phyloP scores from a whole-genome alignment of 257 asterid species.

The Ocimum tenuiflorum region DNA sequence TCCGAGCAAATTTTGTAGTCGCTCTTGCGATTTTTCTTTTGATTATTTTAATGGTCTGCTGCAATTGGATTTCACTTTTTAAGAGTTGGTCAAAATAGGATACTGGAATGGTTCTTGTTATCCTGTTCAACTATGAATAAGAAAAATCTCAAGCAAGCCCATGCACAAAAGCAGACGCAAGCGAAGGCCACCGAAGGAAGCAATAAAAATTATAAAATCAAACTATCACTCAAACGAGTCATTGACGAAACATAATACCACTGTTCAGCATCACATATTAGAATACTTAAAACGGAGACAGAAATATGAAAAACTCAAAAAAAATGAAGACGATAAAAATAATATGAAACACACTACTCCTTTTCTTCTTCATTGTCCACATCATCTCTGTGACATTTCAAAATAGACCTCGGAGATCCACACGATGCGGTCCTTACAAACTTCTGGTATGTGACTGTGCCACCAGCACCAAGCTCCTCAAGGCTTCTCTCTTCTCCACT shows the following conservation, averaged over 20 bases:
- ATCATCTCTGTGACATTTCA: conserved; percentile 61
- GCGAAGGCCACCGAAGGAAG: too few species aligned
- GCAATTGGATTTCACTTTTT: too few species aligned
- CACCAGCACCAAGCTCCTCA: conserved; percentile 57
- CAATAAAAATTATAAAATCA: neutral
- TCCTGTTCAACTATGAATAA: neutral
- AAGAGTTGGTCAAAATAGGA: neutral
- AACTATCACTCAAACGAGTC: neutral
- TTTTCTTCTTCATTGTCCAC: conserved; percentile 58
- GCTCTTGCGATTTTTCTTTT: too few species aligned
- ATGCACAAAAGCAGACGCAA: neutral
- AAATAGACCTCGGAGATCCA: conserved; percentile 68
- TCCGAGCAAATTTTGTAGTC: too few species aligned
- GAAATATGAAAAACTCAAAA: neutral
- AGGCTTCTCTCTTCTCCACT: conserved; percentile 30
- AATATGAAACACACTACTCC: conserved; percentile 49
- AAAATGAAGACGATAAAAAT: too few species aligned
- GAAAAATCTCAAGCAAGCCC: neutral
- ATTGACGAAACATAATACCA: neutral
- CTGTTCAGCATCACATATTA: too few species aligned
- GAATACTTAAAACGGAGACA: neutral
- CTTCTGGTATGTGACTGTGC: conserved; percentile 61
- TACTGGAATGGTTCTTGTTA: too few species aligned
- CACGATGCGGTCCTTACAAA: conserved; percentile 37
- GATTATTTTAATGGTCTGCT: too few species aligned